phyloP scores from a whole-genome alignment of 2,329 filamentous ascomycete species.

The Talaromyces albobiverticillius region DNA sequence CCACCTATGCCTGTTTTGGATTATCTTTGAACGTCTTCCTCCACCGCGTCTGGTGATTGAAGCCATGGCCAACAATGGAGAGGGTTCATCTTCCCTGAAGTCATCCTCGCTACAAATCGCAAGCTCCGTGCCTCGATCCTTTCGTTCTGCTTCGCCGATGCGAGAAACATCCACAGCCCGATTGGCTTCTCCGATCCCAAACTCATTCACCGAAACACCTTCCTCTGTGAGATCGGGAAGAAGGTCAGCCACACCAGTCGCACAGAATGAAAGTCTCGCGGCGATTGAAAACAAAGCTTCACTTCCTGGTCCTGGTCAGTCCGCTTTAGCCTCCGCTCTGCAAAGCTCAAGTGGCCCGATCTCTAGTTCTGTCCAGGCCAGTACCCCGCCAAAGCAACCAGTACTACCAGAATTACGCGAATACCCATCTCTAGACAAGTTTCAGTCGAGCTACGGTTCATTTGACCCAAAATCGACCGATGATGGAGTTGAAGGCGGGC shows the following conservation, averaged over 20 bases:
- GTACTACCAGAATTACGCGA: conserved; percentile 56
- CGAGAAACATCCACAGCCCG: conserved; percentile 55
- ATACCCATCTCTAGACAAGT: conserved; percentile 45
- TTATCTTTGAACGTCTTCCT: background rate
- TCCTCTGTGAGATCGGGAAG: conserved; percentile 27
- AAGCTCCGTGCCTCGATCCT: conserved; percentile 26
- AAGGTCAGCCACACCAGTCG: conserved; percentile 41
- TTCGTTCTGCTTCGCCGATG: conserved; percentile 36
- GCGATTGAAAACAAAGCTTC: conserved; percentile 59
- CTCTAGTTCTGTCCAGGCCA: conserved; percentile 50
- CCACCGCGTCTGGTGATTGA: background rate
- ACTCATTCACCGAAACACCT: conserved; percentile 24
- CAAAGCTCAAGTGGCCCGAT: conserved; percentile 55
- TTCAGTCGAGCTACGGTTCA: conserved; percentile 76
- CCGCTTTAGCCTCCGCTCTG: conserved; percentile 83
- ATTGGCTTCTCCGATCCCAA: conserved; percentile 55
- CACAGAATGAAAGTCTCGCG: conserved; percentile 60
- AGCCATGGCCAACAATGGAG: conserved; percentile 34
- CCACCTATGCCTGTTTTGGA: background rate
- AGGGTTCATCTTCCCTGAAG: conserved; percentile 33
- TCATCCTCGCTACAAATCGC: conserved; percentile 31
- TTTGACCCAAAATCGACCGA: conserved; percentile 67
- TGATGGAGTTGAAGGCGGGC: conserved; percentile 46
- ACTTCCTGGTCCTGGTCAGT: conserved; percentile 74
- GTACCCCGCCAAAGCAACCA: conserved; percentile 49